phyloP scores from a whole-genome alignment of 164 flowering plant species.

The Hamamelis virginiana region DNA sequence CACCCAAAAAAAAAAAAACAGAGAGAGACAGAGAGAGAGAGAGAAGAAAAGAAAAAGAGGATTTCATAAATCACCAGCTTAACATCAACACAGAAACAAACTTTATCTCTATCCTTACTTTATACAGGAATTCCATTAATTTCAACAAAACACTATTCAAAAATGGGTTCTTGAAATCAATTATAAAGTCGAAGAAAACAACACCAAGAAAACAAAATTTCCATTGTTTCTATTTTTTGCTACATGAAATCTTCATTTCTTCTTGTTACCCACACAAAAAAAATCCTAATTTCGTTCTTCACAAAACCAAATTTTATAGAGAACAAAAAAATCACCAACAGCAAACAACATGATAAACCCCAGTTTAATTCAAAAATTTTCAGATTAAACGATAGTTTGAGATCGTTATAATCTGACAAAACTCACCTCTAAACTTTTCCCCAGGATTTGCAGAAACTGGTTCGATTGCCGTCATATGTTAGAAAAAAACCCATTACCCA shows the following conservation, averaged over 20 bases:
- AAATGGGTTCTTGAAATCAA: neutral
- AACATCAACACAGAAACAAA: neutral
- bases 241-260: too few relatives aligned
- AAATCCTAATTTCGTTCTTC: too few relatives aligned
- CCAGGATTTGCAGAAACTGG: constrained; percentile 15
- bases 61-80: neutral
- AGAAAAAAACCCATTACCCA: neutral
- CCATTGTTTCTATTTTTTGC: too few relatives aligned
- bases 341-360: too few relatives aligned
- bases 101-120: neutral
- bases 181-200: neutral
- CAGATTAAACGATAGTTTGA: too few relatives aligned
- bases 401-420: too few relatives aligned
- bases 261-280: too few relatives aligned
- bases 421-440: too few relatives aligned
- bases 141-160: neutral
- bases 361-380: too few relatives aligned
- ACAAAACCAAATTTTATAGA: too few relatives aligned
- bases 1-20: too few relatives aligned
- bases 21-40: neutral
- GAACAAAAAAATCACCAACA: too few relatives aligned
- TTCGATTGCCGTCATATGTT: constrained; percentile 23
- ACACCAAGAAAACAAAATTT: neutral
- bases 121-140: neutral
- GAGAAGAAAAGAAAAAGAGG: neutral